Percentiles rank a stretch among this genome's conserved stretches.
Conservation (phyloP, 2,329 filamentous ascomycete species). For the Aspergillus ochraceus region DNA sequence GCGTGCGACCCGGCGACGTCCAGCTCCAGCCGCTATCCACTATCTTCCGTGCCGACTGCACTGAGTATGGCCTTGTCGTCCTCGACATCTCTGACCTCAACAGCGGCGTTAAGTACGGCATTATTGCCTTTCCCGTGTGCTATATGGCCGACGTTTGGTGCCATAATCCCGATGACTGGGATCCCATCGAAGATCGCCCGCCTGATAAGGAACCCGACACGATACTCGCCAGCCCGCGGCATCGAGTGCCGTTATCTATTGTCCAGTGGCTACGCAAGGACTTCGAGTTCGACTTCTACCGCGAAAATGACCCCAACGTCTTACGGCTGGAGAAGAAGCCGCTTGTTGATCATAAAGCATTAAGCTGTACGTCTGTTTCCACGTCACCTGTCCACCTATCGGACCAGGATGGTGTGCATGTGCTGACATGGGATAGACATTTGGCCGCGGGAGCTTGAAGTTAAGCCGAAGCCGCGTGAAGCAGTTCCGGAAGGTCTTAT, state of each 20-base stretch:
- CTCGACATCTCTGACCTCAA: constrained; percentile 19
- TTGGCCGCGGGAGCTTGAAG: constrained; percentile 12
- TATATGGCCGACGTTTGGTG: constrained; percentile 15
- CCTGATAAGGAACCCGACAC: constrained; percentile 13
- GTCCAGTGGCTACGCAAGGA: constrained; percentile 12
- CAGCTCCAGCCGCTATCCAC: constrained; percentile 19
- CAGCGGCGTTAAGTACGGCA: constrained; percentile 14
- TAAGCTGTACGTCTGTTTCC: constrained; percentile 15
- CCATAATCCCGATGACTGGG: constrained; percentile 5
- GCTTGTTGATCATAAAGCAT: constrained; percentile 10
- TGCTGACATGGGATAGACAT: constrained; percentile 15
- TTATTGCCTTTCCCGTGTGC: constrained; percentile 8
- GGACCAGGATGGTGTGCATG: neutral
- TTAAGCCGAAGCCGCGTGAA: neutral
- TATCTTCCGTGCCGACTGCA: constrained; percentile 14
- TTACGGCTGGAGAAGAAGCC: constrained; percentile 10
- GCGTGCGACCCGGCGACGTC: constrained; percentile 15
- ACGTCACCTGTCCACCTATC: neutral
- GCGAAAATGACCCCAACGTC: neutral
- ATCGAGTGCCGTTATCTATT: constrained; percentile 16
- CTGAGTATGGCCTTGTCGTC: constrained; percentile 16
- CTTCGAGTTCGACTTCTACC: neutral
- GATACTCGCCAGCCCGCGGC: constrained; percentile 9
- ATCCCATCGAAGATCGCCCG: constrained; percentile 15
- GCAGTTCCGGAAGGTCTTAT: neutral